Evolutionary conservation across 169 alveolate species (phyloP).

Genomic region (Plasmodium fragile): DNA sequence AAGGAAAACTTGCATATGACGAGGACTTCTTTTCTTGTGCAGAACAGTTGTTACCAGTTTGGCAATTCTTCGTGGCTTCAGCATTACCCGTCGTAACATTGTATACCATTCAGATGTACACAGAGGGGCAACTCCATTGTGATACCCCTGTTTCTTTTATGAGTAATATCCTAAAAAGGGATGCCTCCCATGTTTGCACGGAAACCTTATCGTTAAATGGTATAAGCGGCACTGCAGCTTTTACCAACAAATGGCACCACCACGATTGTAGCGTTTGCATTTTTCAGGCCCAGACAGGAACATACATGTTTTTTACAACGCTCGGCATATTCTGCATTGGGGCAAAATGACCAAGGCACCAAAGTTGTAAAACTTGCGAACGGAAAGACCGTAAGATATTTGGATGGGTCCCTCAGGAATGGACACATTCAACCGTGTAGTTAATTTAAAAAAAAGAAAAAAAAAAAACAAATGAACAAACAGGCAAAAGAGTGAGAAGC

Average conservation of each 20-base stretch:
- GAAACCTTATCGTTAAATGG: not conserved
- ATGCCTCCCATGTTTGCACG: not conserved
- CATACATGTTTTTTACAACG: not conserved
- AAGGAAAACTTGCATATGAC: not conserved
- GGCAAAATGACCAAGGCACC: not conserved
- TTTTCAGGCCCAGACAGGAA: not conserved
- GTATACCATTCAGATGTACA: not conserved
- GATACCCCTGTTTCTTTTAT: not conserved
- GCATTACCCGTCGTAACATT: not conserved
- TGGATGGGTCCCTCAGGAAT: not conserved
- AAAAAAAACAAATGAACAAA: slow-evolving; percentile 5
- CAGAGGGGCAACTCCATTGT: not conserved
- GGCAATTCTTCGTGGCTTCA: not conserved
- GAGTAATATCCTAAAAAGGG: not conserved
- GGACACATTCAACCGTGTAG: not conserved
- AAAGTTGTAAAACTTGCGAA: not conserved
- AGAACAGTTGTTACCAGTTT: not conserved
- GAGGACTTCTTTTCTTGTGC: not conserved
- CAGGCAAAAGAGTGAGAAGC: not conserved
- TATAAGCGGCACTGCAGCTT: not conserved
- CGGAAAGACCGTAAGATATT: not conserved
- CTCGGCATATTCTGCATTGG: not conserved
- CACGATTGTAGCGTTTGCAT: not conserved
- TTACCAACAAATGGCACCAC: not conserved
- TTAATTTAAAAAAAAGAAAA: not conserved